Evolutionary conservation across 2,329 filamentous ascomycete genomes (phyloP).

Genomic region (Pyrenochaeta sp.): DNA sequence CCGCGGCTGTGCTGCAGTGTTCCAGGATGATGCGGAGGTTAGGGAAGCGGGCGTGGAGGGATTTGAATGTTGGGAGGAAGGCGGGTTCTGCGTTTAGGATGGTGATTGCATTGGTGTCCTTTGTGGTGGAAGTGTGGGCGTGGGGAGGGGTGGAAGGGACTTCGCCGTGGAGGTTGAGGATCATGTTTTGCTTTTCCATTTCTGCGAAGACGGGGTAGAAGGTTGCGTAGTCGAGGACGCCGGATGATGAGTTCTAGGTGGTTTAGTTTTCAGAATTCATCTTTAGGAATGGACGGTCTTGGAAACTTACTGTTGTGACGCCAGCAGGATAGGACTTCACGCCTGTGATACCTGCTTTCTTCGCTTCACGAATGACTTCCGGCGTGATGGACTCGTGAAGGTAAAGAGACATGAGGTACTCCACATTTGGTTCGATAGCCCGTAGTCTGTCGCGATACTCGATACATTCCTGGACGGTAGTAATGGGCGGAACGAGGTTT

Average conservation of each 20-base stretch:
- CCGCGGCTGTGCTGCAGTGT: conserved; percentile 87
- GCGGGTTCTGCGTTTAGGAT: conserved; percentile 73
- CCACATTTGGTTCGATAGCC: conserved; percentile 58
- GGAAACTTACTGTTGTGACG: conserved; percentile 42
- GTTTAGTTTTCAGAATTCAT: conserved; percentile 27
- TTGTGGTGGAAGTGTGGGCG: conserved; percentile 21
- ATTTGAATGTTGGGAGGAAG: conserved; percentile 82
- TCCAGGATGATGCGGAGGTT: conserved; percentile 73
- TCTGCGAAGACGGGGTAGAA: conserved; percentile 85
- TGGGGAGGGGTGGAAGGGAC: conserved; percentile 63
- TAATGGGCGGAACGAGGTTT: conserved; percentile 61
- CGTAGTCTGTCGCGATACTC: conserved; percentile 56
- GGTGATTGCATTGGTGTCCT: conserved; percentile 40
- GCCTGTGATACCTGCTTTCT: conserved; percentile 73
- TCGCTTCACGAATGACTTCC: conserved; percentile 73
- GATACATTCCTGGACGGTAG: conserved; percentile 57
- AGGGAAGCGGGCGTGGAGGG: conserved; percentile 79
- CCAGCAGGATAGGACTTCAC: conserved; percentile 74
- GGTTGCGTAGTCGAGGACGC: conserved; percentile 72
- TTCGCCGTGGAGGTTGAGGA: conserved; percentile 96
- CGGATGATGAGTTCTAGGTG: conserved; percentile 64
- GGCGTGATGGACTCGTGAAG: conserved; percentile 59
- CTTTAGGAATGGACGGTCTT: neutral
- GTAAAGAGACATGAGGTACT: conserved; percentile 62
- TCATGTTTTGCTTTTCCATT: conserved; percentile 83